These are phyloP conservation scores for Melampsora americana DNA, from an alignment of 1,284 basidiomycete genomes.

Conservation along the genomic window DNA sequence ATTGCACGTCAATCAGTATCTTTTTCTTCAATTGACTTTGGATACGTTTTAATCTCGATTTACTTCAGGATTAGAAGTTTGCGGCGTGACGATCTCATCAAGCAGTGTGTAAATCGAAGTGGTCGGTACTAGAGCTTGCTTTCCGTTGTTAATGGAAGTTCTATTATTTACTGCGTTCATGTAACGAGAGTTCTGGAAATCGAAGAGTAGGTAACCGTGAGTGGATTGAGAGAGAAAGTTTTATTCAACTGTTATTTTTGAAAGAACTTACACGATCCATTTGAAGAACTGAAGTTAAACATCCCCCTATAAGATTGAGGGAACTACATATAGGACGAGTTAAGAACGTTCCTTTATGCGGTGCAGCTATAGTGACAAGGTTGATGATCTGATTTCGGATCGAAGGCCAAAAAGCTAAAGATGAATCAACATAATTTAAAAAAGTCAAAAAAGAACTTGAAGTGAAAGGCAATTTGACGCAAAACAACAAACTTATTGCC, in stretches of 20 bases:
- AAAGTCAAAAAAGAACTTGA: constrained; percentile 35
- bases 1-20: not conserved
- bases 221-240: too few relatives aligned
- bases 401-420: constrained; percentile 46
- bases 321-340: constrained; percentile 45
- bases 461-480: not conserved
- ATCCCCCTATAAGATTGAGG: constrained; percentile 8
- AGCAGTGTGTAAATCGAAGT: constrained; percentile 1
- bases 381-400: constrained; percentile 6
- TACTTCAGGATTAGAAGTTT: constrained; percentile 14
- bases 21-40: not conserved
- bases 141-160: not conserved
- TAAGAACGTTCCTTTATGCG: constrained; percentile 25
- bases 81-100: constrained; percentile 19
- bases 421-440: too few relatives aligned
- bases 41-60: not conserved
- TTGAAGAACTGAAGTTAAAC: constrained; percentile 10
- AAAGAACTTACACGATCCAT: not conserved
- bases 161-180: constrained; percentile 16
- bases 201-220: not conserved
- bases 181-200: not conserved
- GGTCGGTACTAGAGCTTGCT: constrained; percentile 16
- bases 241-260: too few relatives aligned
- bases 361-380: not conserved
- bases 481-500: constrained; percentile 15